A percentile compares a stretch with the other conserved stretches of the same genome.
Evolutionary conservation across 768 basidiomycete genomes (phyloP).

Genomic region (Rhodotorula taiwanensis): DNA sequence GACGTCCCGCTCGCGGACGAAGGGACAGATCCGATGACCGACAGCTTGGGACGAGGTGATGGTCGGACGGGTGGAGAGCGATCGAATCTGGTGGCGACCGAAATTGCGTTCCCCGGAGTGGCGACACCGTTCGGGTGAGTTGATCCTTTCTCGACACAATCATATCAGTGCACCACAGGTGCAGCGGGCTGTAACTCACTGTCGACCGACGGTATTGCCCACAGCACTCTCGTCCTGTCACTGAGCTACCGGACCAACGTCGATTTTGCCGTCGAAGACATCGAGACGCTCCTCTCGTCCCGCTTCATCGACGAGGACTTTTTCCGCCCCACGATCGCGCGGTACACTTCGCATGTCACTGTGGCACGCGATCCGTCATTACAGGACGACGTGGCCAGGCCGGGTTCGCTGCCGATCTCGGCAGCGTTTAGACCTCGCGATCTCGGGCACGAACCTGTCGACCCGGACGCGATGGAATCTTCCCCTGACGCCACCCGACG

Average conservation of each 20-base stretch:
- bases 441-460: not conserved
- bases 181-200: not conserved
- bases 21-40: too few relatives aligned
- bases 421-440: not conserved
- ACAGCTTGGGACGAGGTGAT: too few relatives aligned
- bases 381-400: conserved; percentile 1
- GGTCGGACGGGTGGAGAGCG: not conserved
- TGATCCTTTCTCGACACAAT: not conserved
- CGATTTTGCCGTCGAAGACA: conserved; percentile 40
- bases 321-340: conserved; percentile 38
- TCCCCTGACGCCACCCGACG: too few relatives aligned
- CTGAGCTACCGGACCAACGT: conserved; percentile 36
- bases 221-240: conserved; percentile 25
- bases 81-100: conserved; percentile 6
- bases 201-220: not conserved
- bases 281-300: conserved; percentile 39
- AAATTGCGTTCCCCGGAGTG: conserved; percentile 21
- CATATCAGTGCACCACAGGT: too few relatives aligned
- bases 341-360: not conserved
- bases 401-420: conserved; percentile 32
- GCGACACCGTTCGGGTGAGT: conserved; percentile 37
- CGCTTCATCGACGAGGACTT: conserved; percentile 42
- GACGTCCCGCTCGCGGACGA: conserved; percentile 1
- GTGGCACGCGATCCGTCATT: too few relatives aligned
- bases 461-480: too few relatives aligned